Base-by-base conservation (phyloP, 805 yeast species). In the Kodamaea leandrae region DNA sequence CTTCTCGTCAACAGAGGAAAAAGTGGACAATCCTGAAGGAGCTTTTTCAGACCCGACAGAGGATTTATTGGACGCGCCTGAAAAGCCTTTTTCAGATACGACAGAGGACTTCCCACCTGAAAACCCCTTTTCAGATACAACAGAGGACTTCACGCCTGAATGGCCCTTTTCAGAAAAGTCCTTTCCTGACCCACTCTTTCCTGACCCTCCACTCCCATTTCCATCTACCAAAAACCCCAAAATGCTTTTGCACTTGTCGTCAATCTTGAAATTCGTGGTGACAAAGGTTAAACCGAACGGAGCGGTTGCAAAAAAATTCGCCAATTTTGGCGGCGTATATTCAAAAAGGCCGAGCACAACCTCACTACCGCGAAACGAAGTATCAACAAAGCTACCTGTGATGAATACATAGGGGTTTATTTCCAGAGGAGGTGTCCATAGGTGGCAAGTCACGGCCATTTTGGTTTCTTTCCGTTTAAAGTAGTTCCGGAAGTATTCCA, bases 331-430 rank as follows among this genome's bases (percentile, higher is more conserved):
- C 4, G 49, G 47, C 16, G 39, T 36, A 15, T 39, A 39, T 23
- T 47, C 44, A 27, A 58, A 45, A 6, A 58, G 40, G 2, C 59
- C 57, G 24, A 58, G 42, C 2, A 61, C 53, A 8, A 58, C 24
- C 24, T 55, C 57, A 38, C 54, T 48, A 14, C 44, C 35, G 2
- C 37, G 37, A 33, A 46, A 57, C 7, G 43, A 35, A 3, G 45
- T 42, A 37, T 54, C 48, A 29, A 56, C 45, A 34, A 48, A 58
- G 17, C 51, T 56, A 14, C 48, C 45, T 34, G 50, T 49, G 14
- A 52, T 40, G 30, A 55, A 53, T 16, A 57, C 39, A 35, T 42
- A 49, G 3, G 53, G 48, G 7, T 46, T 26, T 6, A 38, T 23
- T 24, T 41, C 44, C 15, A 36, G 20, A 0, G 42, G 24, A 2